These are phyloP conservation scores for Ophiocordyceps sinensis DNA, from an alignment of 2,329 filamentous ascomycete species.

Conservation along the genomic window DNA sequence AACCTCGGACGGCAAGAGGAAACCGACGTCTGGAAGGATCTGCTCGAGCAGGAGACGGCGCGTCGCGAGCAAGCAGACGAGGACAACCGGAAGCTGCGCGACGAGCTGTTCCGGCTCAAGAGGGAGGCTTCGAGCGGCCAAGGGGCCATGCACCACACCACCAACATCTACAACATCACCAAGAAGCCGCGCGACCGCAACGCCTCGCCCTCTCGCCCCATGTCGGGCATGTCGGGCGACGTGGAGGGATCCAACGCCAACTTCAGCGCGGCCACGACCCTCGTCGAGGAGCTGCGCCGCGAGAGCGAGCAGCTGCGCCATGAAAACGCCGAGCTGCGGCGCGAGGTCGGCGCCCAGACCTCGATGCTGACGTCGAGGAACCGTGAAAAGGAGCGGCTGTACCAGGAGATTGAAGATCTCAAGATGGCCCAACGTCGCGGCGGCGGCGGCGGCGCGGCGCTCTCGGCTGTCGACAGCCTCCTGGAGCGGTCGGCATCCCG, in stretches of 20 bases:
- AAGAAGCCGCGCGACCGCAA: slow-evolving; percentile 36
- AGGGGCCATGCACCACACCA: slow-evolving; percentile 36
- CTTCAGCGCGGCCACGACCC: slow-evolving; percentile 45
- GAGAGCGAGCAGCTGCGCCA: slow-evolving; percentile 67
- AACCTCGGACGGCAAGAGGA: slow-evolving; percentile 42
- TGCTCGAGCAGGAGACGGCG: slow-evolving; percentile 81
- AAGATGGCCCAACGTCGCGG: slow-evolving; percentile 74
- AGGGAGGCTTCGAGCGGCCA: slow-evolving; percentile 32
- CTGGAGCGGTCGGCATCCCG: slow-evolving; percentile 89
- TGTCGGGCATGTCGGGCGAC: slow-evolving; percentile 34
- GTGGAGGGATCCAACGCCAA: slow-evolving; percentile 35
- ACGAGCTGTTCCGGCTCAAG: slow-evolving; percentile 66
- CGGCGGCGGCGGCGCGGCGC: slow-evolving; percentile 38
- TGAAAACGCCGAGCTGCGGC: slow-evolving; percentile 82
- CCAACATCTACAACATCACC: slow-evolving; percentile 52
- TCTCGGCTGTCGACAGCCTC: slow-evolving; percentile 70
- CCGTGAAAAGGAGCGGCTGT: slow-evolving; percentile 83
- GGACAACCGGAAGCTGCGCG: slow-evolving; percentile 68
- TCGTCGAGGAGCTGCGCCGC: slow-evolving; percentile 60
- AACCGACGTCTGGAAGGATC: slow-evolving; percentile 85
- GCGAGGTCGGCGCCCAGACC: slow-evolving; percentile 88
- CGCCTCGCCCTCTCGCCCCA: slow-evolving; percentile 33
- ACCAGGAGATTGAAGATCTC: slow-evolving; percentile 93
- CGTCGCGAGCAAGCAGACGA: slow-evolving; percentile 83
- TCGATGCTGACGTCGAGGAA: slow-evolving; percentile 96